Evolutionary conservation across 306 rosid genomes (phyloP).

Genomic region (Parietaria judaica): DNA sequence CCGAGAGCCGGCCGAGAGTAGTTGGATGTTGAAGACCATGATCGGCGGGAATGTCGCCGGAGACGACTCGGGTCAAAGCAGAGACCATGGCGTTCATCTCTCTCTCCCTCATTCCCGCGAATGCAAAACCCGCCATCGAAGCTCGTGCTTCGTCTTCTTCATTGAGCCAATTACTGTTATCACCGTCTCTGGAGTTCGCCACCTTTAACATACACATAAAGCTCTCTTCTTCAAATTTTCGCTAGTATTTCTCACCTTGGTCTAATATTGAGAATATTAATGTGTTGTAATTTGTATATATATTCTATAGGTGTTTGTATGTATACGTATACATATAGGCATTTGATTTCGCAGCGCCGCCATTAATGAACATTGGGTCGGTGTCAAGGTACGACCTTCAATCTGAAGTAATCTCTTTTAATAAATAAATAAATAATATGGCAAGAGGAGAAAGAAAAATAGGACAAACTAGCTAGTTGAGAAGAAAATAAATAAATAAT

Average conservation of each 20-base stretch:
- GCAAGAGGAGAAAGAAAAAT: too few relatives aligned
- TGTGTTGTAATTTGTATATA: background rate
- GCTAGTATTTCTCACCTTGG: background rate
- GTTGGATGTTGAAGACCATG: background rate
- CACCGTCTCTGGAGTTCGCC: conserved; percentile 9
- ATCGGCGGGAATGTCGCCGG: conserved; percentile 14
- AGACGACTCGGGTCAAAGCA: conserved; percentile 32
- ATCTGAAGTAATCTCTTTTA: too few relatives aligned
- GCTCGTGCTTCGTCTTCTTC: background rate
- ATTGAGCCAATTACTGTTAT: background rate
- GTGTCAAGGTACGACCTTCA: background rate
- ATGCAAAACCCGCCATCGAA: conserved; percentile 4
- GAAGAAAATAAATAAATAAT: too few relatives aligned
- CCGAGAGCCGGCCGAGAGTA: background rate
- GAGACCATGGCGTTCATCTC: conserved; percentile 40
- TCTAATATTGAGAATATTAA: background rate
- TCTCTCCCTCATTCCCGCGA: conserved; percentile 26
- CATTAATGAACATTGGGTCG: background rate
- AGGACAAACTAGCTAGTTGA: too few relatives aligned
- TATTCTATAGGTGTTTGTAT: background rate
- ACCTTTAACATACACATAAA: conserved; percentile 11
- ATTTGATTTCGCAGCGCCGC: background rate
- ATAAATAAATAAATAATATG: too few relatives aligned
- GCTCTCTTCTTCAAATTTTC: background rate
- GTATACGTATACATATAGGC: background rate